phyloP scores from a whole-genome alignment of 768 basidiomycete genomes.

The Pleurotus sapidus region DNA sequence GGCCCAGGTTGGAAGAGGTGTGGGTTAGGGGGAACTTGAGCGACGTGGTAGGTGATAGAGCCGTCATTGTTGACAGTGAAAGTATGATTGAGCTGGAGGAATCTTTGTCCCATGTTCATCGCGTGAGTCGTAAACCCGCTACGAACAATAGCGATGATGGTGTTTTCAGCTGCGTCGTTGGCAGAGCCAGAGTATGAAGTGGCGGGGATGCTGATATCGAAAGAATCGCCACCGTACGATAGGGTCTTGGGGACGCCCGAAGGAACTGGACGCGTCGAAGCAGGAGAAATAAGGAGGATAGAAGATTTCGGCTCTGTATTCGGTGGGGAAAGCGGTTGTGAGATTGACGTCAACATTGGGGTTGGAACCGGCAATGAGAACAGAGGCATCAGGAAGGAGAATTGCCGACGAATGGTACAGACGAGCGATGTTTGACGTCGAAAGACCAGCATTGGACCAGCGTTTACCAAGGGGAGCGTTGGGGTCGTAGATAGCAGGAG shows the following conservation, averaged over 20 bases:
- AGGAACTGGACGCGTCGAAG: conserved; percentile 64
- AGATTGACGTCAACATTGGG: conserved; percentile 84
- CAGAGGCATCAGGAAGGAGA: conserved; percentile 77
- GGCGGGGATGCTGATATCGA: conserved; percentile 70
- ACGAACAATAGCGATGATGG: conserved; percentile 75
- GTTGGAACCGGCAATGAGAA: conserved; percentile 90
- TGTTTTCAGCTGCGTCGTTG: conserved; percentile 69
- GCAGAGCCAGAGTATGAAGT: conserved; percentile 64
- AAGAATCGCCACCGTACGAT: conserved; percentile 79
- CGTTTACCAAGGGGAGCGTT: conserved; percentile 56
- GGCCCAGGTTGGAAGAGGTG: conserved; percentile 86
- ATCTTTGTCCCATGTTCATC: conserved; percentile 88
- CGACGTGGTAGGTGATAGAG: conserved; percentile 72
- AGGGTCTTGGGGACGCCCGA: conserved; percentile 70
- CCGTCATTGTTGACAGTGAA: conserved; percentile 76
- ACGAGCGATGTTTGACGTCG: conserved; percentile 55
- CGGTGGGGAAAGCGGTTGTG: conserved; percentile 65
- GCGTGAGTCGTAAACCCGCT: conserved; percentile 83
- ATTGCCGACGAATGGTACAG: conserved; percentile 83
- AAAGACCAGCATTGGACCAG: conserved; percentile 60
- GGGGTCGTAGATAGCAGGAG: conserved; percentile 73
- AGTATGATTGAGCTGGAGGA: conserved; percentile 68
- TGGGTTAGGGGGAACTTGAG: conserved; percentile 81
- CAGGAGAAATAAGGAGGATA: conserved; percentile 88
- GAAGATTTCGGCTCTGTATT: conserved; percentile 83